These are phyloP conservation scores for Pyrenochaeta sp. DNA, from an alignment of 2,329 filamentous ascomycete species.

Conservation along the genomic window DNA sequence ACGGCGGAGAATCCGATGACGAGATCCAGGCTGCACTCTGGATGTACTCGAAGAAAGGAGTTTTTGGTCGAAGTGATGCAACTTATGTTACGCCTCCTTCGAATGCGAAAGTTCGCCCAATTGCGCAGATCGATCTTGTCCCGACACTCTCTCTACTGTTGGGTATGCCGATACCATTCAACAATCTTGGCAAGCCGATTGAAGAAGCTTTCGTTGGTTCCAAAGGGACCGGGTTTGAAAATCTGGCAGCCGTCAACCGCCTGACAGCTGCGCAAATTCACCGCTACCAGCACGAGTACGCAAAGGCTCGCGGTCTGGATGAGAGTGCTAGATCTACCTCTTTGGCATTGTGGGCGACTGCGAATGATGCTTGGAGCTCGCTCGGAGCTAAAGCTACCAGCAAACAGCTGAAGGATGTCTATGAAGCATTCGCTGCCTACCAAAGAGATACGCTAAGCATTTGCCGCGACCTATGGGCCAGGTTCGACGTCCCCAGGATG, in stretches of 20 bases:
- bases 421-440: conserved; percentile 73
- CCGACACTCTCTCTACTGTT: conserved; percentile 88
- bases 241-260: conserved; percentile 78
- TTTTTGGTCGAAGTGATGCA: conserved; percentile 80
- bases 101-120: conserved; percentile 80
- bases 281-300: conserved; percentile 87
- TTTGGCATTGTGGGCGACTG: conserved; percentile 66
- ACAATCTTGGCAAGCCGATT: conserved; percentile 91
- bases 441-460: conserved; percentile 79
- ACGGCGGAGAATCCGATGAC: conserved; percentile 97
- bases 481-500: conserved; percentile 91
- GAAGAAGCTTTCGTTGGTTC: conserved; percentile 87
- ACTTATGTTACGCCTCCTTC: conserved; percentile 65
- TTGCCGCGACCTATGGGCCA: conserved; percentile 88
- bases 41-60: conserved; percentile 93
- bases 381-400: conserved; percentile 48
- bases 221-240: conserved; percentile 75
- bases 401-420: conserved; percentile 54
- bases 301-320: conserved; percentile 73
- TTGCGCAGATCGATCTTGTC: conserved; percentile 90
- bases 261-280: conserved; percentile 86
- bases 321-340: conserved; percentile 66
- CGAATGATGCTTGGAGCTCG: conserved; percentile 63
- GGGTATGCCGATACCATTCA: conserved; percentile 93
- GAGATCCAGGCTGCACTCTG: conserved; percentile 94